Evolutionary conservation across 345 rosid species (phyloP).

Genomic region (Capsella bursapastoris): DNA sequence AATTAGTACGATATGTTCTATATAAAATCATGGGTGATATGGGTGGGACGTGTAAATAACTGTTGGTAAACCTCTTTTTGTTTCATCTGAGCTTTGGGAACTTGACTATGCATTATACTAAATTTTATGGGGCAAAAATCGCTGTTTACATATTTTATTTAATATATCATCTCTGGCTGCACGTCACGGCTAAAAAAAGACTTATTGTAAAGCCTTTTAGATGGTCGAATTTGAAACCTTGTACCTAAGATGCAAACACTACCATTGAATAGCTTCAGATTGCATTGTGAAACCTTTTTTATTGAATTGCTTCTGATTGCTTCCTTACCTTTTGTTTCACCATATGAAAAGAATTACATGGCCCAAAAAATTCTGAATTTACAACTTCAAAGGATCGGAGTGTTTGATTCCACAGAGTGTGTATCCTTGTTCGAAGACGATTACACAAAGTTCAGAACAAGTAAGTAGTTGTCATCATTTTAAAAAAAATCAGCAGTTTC

Average conservation of each 20-base stretch:
- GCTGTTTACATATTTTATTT: neutral
- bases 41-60: neutral
- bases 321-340: conserved; percentile 29
- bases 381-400: conserved; percentile 75
- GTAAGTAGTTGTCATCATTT: conserved; percentile 53
- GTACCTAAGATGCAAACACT: conserved; percentile 21
- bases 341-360: conserved; percentile 65
- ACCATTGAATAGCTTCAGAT: conserved; percentile 13
- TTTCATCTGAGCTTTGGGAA: conserved; percentile 19
- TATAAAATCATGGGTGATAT: conserved; percentile 21
- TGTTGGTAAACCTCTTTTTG: conserved; percentile 9
- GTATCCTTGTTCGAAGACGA: conserved; percentile 69
- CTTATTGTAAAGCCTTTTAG: conserved; percentile 17
- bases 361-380: conserved; percentile 72
- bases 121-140: neutral
- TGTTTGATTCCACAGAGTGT: conserved; percentile 59
- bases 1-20: conserved; percentile 8
- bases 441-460: conserved; percentile 67
- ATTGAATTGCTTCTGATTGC: conserved; percentile 25
- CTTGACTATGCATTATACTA: neutral
- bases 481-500: conserved; percentile 12
- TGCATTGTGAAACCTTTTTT: conserved; percentile 19
- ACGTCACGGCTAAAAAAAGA: neutral
- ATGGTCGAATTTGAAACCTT: neutral
- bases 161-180: conserved; percentile 8